These are phyloP conservation scores for Suillus subaureus DNA, from an alignment of 768 basidiomycete species.

Conservation along the genomic window DNA sequence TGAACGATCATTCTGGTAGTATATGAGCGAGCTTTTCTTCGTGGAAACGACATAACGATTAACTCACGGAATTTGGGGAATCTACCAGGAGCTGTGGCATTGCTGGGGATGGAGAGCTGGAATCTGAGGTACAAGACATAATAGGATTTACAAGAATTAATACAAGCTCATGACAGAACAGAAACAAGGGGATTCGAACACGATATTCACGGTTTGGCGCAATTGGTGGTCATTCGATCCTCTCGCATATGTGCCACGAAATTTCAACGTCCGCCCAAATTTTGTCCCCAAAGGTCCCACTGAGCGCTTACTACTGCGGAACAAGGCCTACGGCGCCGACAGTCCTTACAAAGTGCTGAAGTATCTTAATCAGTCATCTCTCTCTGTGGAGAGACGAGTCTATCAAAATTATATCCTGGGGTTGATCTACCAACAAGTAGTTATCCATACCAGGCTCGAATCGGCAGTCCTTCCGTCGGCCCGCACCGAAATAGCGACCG, in stretches of 20 bases:
- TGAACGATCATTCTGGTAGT: constrained; percentile 13
- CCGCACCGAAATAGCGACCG: constrained; percentile 2
- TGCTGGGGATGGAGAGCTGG: neutral
- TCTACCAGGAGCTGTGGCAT: constrained; percentile 16
- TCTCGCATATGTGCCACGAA: constrained; percentile 14
- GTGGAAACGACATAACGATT: constrained; percentile 1
- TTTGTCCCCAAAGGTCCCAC: constrained; percentile 14
- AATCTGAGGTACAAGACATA: constrained; percentile 4
- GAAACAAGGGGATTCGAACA: constrained; percentile 12
- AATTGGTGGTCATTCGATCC: constrained; percentile 4
- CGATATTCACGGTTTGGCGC: constrained; percentile 1
- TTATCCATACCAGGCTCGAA: neutral
- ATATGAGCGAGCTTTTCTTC: neutral
- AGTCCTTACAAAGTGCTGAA: neutral
- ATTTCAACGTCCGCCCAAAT: constrained; percentile 33
- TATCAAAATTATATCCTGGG: neutral
- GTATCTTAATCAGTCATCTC: neutral
- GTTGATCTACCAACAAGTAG: neutral
- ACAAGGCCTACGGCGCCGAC: neutral
- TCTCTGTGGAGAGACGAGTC: neutral
- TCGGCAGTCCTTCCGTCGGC: neutral
- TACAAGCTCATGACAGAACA: constrained; percentile 19
- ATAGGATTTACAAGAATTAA: constrained; percentile 14
- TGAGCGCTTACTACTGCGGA: neutral
- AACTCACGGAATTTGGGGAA: constrained; percentile 14